Evolutionary conservation across 1,284 basidiomycete genomes (phyloP).

Genomic region (Amylostereum chailletii): DNA sequence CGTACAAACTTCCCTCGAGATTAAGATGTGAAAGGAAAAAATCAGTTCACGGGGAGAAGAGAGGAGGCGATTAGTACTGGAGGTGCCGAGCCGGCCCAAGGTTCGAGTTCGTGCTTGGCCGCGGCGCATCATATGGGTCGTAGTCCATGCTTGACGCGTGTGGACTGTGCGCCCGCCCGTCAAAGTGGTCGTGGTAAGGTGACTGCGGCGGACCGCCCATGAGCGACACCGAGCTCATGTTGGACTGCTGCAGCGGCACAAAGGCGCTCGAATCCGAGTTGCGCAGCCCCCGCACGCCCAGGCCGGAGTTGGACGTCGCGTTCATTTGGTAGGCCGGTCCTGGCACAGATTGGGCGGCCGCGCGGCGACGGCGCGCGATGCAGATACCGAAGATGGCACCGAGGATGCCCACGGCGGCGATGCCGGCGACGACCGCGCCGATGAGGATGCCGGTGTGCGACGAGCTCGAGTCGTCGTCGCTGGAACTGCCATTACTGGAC

Average conservation of each 20-base stretch:
- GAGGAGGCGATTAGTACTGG: neutral
- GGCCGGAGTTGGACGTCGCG: slow-evolving; percentile 26
- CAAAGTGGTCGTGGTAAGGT: slow-evolving; percentile 36
- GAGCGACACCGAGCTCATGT: slow-evolving; percentile 34
- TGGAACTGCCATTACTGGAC: slow-evolving; percentile 5
- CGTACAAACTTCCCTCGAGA: too few relatives aligned
- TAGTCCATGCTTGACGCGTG: neutral
- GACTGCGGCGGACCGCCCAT: slow-evolving; percentile 17
- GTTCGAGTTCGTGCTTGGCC: neutral
- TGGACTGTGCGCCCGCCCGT: slow-evolving; percentile 8
- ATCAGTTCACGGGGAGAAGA: neutral
- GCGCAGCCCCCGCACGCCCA: slow-evolving; percentile 21
- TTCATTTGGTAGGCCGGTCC: slow-evolving; percentile 21
- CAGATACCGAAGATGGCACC: slow-evolving; percentile 21
- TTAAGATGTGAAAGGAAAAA: too few relatives aligned
- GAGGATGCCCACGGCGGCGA: slow-evolving; percentile 18
- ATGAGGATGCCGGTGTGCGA: slow-evolving; percentile 17
- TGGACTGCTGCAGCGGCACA: slow-evolving; percentile 47
- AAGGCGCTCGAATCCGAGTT: slow-evolving; percentile 51
- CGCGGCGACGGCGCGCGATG: slow-evolving; percentile 21
- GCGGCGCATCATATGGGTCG: neutral
- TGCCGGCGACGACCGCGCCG: slow-evolving; percentile 17
- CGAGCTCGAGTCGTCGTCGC: slow-evolving; percentile 1
- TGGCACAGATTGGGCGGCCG: slow-evolving; percentile 10
- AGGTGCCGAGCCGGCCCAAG: neutral